These are phyloP conservation scores for Croton setiger DNA, from an alignment of 441 rosid genomes.

Conservation along the genomic window DNA sequence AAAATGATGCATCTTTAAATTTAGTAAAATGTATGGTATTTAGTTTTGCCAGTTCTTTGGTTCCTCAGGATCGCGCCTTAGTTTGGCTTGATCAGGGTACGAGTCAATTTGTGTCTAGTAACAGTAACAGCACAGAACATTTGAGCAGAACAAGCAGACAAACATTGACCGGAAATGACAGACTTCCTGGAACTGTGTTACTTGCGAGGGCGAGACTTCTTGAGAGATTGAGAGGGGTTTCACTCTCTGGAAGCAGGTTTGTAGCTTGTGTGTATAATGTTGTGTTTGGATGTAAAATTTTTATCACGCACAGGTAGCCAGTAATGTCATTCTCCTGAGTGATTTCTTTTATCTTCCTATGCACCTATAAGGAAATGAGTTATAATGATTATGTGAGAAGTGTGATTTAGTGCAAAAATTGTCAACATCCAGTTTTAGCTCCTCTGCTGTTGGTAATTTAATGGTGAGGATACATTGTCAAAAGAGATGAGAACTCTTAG, in stretches of 20 bases:
- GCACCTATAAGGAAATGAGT: too few relatives aligned
- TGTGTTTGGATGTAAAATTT: neutral
- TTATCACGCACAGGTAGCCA: neutral
- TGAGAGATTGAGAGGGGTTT: slow-evolving; percentile 82
- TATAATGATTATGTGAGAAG: too few relatives aligned
- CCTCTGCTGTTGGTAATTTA: too few relatives aligned
- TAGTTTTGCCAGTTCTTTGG: slow-evolving; percentile 1
- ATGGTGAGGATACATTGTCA: too few relatives aligned
- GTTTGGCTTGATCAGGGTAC: slow-evolving; percentile 38
- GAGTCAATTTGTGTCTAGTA: slow-evolving; percentile 34
- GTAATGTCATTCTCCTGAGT: too few relatives aligned
- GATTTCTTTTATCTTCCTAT: neutral
- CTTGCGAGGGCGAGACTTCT: slow-evolving; percentile 89
- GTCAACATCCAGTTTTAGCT: too few relatives aligned
- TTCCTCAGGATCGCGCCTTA: slow-evolving; percentile 50
- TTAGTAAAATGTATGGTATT: neutral
- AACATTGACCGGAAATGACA: slow-evolving; percentile 41
- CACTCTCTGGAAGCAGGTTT: slow-evolving; percentile 63
- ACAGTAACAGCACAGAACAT: slow-evolving; percentile 31
- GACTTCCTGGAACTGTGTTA: slow-evolving; percentile 89
- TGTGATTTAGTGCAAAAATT: too few relatives aligned
- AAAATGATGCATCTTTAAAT: neutral
- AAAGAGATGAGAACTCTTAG: too few relatives aligned
- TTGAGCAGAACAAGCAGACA: slow-evolving; percentile 35
- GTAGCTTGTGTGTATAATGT: neutral